Evolutionary conservation across 768 basidiomycete genomes (phyloP).

Genomic region (Leccinum sublutescens): DNA sequence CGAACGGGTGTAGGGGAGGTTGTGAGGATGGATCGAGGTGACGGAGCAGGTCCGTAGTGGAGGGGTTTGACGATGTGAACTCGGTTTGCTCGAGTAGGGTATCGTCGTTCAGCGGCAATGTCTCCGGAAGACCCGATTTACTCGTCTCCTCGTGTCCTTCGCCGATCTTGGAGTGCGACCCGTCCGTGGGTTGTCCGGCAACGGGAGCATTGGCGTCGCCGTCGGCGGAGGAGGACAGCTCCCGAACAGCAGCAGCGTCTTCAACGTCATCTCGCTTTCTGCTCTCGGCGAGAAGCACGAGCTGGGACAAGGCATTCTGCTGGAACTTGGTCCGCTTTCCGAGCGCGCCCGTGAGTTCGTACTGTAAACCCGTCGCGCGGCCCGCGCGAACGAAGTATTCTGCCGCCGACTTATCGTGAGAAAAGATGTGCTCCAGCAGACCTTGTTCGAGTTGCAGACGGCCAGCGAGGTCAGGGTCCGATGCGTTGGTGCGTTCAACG

Average conservation of each 20-base stretch:
- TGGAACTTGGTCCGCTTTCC: conserved; percentile 97
- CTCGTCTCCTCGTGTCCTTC: neutral
- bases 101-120: conserved; percentile 87
- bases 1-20: conserved; percentile 86
- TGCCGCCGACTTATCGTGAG: conserved; percentile 74
- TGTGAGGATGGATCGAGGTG: conserved; percentile 84
- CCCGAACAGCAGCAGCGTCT: conserved; percentile 2
- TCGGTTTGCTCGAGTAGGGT: conserved; percentile 92
- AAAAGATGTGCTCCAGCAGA: conserved; percentile 71
- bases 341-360: conserved; percentile 88
- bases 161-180: conserved; percentile 9
- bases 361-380: conserved; percentile 73
- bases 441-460: conserved; percentile 74
- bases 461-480: conserved; percentile 65
- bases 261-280: conserved; percentile 39
- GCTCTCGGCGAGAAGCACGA: conserved; percentile 92
- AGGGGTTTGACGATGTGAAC: conserved; percentile 73
- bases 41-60: conserved; percentile 47
- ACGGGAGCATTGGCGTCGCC: neutral
- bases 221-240: conserved; percentile 1
- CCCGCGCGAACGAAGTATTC: conserved; percentile 79
- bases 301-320: conserved; percentile 77
- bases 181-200: conserved; percentile 4
- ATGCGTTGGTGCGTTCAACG: conserved; percentile 32
- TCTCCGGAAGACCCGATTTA: conserved; percentile 59